Evolutionary conservation across 1,139 yeast genomes (phyloP).

Genomic region (Pneumocystis carinii): DNA sequence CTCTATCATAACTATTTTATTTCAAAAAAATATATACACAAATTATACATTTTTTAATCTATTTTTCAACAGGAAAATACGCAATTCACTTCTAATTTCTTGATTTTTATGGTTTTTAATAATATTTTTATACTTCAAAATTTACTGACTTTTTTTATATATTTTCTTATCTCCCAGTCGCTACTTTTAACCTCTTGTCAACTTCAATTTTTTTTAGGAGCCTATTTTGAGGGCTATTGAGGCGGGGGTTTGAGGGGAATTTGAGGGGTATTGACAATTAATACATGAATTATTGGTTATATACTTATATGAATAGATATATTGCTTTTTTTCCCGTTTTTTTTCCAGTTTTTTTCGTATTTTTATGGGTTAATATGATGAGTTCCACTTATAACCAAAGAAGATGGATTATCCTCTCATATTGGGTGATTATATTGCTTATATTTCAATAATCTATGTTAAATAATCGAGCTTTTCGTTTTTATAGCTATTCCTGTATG

Average conservation of each 20-base stretch:
- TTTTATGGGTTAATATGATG: background rate
- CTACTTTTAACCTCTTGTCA: too few relatives aligned
- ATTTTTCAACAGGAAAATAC: background rate
- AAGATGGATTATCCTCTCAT: background rate
- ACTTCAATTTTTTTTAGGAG: too few relatives aligned
- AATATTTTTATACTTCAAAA: too few relatives aligned
- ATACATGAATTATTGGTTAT: too few relatives aligned
- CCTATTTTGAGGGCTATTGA: too few relatives aligned
- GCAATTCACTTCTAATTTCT: too few relatives aligned
- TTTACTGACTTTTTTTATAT: background rate
- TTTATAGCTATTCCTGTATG: slow-evolving; percentile 65
- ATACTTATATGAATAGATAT: background rate
- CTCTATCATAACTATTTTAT: background rate
- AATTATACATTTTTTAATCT: background rate
- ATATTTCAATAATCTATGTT: background rate
- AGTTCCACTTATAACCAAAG: background rate
- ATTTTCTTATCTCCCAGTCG: too few relatives aligned
- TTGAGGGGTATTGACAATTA: too few relatives aligned
- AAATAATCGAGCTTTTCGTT: slow-evolving; percentile 11
- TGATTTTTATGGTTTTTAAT: too few relatives aligned
- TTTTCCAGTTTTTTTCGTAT: background rate
- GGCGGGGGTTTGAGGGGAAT: too few relatives aligned
- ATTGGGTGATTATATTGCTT: background rate
- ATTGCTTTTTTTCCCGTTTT: background rate
- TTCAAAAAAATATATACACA: background rate